Conservation (phyloP, 371 early-diverging fungal species). For the Mortierella sp. region DNA sequence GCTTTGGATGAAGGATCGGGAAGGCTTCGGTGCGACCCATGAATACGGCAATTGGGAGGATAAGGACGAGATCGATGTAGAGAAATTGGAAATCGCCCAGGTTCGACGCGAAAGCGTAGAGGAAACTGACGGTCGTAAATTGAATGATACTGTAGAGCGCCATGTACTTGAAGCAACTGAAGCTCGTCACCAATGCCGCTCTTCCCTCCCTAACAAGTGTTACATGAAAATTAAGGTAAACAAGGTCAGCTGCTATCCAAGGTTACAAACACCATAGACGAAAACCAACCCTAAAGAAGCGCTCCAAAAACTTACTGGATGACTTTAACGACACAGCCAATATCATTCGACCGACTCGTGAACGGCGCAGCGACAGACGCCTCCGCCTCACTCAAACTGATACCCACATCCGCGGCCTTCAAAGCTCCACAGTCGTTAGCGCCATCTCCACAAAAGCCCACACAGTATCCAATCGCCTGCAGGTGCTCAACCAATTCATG, state of each 20-base stretch:
- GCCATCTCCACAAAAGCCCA: slow-evolving; percentile 99
- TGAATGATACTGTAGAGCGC: slow-evolving; percentile 92
- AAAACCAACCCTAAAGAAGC: too few relatives aligned
- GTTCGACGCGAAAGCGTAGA: slow-evolving; percentile 89
- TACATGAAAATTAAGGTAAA: neutral
- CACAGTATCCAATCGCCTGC: slow-evolving; percentile 92
- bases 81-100: slow-evolving; percentile 96
- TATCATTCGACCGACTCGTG: slow-evolving; percentile 90
- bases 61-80: slow-evolving; percentile 91
- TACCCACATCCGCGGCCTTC: slow-evolving; percentile 97
- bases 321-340: slow-evolving; percentile 93
- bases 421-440: slow-evolving; percentile 99
- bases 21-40: slow-evolving; percentile 92
- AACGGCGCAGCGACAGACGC: slow-evolving; percentile 99
- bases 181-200: slow-evolving; percentile 98
- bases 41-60: slow-evolving; percentile 92
- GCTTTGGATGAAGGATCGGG: slow-evolving; percentile 77
- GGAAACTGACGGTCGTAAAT: slow-evolving; percentile 90
- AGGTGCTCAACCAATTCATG: slow-evolving; percentile 92
- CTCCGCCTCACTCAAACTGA: slow-evolving; percentile 98
- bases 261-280: too few relatives aligned
- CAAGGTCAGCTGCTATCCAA: neutral
- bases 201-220: slow-evolving; percentile 88
- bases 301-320: slow-evolving; percentile 71
- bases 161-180: slow-evolving; percentile 99